phyloP scores from a whole-genome alignment of 2,329 filamentous ascomycete genomes.

The Trichothecium roseum region DNA sequence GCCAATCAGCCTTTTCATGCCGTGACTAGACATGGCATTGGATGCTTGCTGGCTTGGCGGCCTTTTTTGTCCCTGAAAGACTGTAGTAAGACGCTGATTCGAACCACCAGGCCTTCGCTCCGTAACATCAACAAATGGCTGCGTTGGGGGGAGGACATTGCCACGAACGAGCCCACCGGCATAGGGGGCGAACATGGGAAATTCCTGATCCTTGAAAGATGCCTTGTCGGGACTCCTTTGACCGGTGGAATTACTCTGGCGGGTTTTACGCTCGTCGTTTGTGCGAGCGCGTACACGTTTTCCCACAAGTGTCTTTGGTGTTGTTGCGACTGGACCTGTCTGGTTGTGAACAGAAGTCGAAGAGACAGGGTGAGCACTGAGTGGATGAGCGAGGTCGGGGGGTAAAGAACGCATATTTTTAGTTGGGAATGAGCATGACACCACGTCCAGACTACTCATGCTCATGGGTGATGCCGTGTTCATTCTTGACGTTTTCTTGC shows the following conservation, averaged over 20 bases:
- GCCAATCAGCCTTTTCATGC: constrained; percentile 77
- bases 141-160: constrained; percentile 70
- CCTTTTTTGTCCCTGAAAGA: not conserved
- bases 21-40: constrained; percentile 56
- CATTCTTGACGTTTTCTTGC: constrained; percentile 11
- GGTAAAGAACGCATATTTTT: constrained; percentile 33
- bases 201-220: constrained; percentile 42
- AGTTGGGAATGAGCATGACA: constrained; percentile 54
- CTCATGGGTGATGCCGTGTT: constrained; percentile 39
- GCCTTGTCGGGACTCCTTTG: constrained; percentile 49
- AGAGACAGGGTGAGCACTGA: constrained; percentile 47
- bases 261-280: constrained; percentile 73
- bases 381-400: constrained; percentile 26
- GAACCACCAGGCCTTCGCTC: constrained; percentile 30
- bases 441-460: constrained; percentile 47
- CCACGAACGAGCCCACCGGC: constrained; percentile 81
- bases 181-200: constrained; percentile 55
- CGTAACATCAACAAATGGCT: constrained; percentile 66
- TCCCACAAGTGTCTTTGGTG: constrained; percentile 45
- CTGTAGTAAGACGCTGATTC: constrained; percentile 9
- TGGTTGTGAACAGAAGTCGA: constrained; percentile 36
- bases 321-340: constrained; percentile 43
- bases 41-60: not conserved
- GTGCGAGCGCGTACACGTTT: constrained; percentile 48
- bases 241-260: constrained; percentile 74